Base-by-base conservation (phyloP, 805 yeast species). In the Henningerozyma blattae region DNA sequence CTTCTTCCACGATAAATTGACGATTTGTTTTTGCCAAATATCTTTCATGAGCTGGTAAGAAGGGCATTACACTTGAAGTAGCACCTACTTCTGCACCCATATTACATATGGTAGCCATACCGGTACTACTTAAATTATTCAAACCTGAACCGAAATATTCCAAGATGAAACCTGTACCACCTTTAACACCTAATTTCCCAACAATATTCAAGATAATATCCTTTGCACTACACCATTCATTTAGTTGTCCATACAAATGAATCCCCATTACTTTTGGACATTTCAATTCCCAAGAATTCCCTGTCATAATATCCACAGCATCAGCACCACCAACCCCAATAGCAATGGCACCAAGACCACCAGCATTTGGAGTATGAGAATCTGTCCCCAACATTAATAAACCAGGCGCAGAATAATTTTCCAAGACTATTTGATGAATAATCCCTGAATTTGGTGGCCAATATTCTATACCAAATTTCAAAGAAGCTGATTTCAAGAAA, bases 11-110 rank as follows among this genome's bases (percentile, higher is more conserved):
- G 3, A 30, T 28, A 26, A 27, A 30, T 22, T 34, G 19, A 64
- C 98, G 75, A 45, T 75, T 75, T 25, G 98, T 91, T 30, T 94
- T 86, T 35, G 69, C 54, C 56, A 91, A 69, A 64, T 85, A 91
- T 42, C 83, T 70, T 48, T 65, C 68, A 67, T 80, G 85, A 34
- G 87, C 78, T 33, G 71, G 74, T 51, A 80, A 86, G 72, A 77
- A 89, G 42, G 98, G 98, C 85, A 91, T 91, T 37, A 84, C 75
- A 17, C 97, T 89, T 29, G 98, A 91, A 26, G 98, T 91, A 29
- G 98, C 98, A 62, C 98, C 98, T 38, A 91, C 86, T 65, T 91
- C 98, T 47, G 97, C 97, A 71, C 97, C 97, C 97, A 87, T 87
- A 65, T 87, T 87, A 74, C 97, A 87, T 66, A 87, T 87, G 51